Evolutionary conservation across 306 rosid genomes (phyloP).

Genomic region (Rosa lucieae): DNA sequence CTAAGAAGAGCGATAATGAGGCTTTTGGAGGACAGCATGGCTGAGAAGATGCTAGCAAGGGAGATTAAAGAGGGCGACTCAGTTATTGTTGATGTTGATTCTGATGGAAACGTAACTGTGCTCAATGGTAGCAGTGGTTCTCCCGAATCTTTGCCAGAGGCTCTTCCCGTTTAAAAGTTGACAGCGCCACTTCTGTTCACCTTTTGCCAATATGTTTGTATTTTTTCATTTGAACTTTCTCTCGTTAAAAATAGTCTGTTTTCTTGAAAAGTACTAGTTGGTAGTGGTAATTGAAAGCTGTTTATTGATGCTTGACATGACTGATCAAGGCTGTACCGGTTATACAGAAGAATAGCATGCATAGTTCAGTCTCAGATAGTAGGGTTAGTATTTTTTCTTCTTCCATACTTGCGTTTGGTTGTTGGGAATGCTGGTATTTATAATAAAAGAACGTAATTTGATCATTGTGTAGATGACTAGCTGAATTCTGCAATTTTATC

Average conservation of each 20-base stretch:
- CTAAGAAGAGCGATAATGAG: conserved; percentile 95
- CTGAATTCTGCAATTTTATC: neutral
- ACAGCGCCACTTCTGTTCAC: neutral
- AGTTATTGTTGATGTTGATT: conserved; percentile 83
- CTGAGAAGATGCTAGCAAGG: conserved; percentile 95
- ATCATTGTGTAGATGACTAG: neutral
- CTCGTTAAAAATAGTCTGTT: conserved; percentile 29
- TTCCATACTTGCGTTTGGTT: neutral
- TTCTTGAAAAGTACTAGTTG: conserved; percentile 18
- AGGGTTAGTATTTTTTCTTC: neutral
- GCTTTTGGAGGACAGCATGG: conserved; percentile 98
- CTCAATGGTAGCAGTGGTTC: conserved; percentile 79
- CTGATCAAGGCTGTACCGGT: conserved; percentile 18
- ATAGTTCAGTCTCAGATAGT: neutral
- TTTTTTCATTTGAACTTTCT: conserved; percentile 22
- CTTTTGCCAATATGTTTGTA: conserved; percentile 29
- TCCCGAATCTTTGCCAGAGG: conserved; percentile 53
- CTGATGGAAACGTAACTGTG: conserved; percentile 89
- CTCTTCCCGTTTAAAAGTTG: conserved; percentile 47
- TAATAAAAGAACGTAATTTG: neutral
- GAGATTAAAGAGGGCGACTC: conserved; percentile 96
- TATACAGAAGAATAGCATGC: conserved; percentile 19
- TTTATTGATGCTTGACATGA: conserved; percentile 20
- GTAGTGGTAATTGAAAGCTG: conserved; percentile 31
- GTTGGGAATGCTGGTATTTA: neutral